Base-by-base conservation (phyloP, 345 rosid species). In the Camelina neglecta region DNA sequence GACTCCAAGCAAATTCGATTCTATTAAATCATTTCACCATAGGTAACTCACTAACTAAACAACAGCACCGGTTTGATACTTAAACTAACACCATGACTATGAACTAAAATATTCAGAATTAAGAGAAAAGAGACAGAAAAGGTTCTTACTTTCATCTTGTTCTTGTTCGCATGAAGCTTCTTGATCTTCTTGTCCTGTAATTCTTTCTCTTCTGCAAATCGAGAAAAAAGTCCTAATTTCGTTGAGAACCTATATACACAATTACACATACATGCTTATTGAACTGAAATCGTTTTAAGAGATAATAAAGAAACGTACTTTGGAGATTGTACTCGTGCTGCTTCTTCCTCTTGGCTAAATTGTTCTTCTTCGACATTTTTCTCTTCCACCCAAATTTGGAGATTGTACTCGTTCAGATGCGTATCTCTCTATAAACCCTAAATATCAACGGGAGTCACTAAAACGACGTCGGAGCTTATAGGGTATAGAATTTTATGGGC, bases 301-400 rank as follows among this genome's bases (percentile, higher is more conserved):
- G 42, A 47, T 18, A 44, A 29, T 5, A 13, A 45, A 48, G 35
- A 48, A 16, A 24, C 69, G 2, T 85, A 93, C 96, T 88, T 80
- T 75, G 86, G 26, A 93, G 92, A 38, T 96, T 95, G 82, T 88
- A 93, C 12, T 89, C 97, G 79, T 96, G 85, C 71, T 87, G 99
- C 67, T 78, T 85, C 86, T 87, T 96, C 73, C 99, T 84, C 8
- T 85, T 86, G 47, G 86, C 83, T 77, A 96, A 83, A 77, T 83
- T 80, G 83, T 96, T 96, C 90, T 96, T 96, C 96, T 93, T 96
- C 86, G 99, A 96, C 99, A 96, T 82, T 65, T 2, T 71, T 50
- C 2, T 35, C 41, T 15, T 6, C 48, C 23, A 49, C 6, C 58
- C 63, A 11, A 60, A 31, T 7, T 41, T 39, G 2, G 26, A n/a